Evolutionary conservation across 768 basidiomycete species (phyloP).

Genomic region (Rhodotorula toruloides): DNA sequence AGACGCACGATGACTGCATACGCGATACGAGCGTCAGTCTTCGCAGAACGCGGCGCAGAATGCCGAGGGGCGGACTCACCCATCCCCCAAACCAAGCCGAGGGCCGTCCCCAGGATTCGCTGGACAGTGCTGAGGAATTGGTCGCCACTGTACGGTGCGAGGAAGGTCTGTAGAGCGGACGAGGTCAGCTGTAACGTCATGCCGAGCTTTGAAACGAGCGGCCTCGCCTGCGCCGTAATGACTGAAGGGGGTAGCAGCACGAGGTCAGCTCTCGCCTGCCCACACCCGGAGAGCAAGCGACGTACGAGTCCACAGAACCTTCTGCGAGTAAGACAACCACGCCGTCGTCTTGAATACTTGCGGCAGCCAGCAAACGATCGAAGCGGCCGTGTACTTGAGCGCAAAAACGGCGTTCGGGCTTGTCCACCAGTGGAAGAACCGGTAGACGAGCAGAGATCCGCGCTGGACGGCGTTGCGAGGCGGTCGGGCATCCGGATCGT

Average conservation of each 20-base stretch:
- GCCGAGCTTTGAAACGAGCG: slow-evolving; percentile 43
- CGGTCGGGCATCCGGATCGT: slow-evolving; percentile 26
- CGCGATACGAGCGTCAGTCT: neutral
- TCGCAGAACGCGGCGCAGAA: neutral
- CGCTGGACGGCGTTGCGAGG: slow-evolving; percentile 26
- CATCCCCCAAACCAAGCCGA: slow-evolving; percentile 51
- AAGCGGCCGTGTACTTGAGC: slow-evolving; percentile 54
- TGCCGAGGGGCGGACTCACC: slow-evolving; percentile 40
- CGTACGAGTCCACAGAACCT: slow-evolving; percentile 15
- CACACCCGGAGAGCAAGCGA: neutral
- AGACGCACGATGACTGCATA: neutral
- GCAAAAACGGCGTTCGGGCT: slow-evolving; percentile 49
- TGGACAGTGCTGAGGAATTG: slow-evolving; percentile 52
- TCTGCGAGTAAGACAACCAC: slow-evolving; percentile 38
- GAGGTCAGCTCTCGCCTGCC: too few species aligned
- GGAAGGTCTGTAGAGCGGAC: slow-evolving; percentile 45
- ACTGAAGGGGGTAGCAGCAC: neutral
- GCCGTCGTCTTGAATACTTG: slow-evolving; percentile 51
- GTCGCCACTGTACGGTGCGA: slow-evolving; percentile 57
- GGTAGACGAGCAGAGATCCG: slow-evolving; percentile 3
- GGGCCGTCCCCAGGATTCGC: slow-evolving; percentile 51
- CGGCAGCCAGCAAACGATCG: slow-evolving; percentile 56
- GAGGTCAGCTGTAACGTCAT: slow-evolving; percentile 61
- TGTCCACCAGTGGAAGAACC: slow-evolving; percentile 13
- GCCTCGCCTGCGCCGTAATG: too few species aligned